Evolutionary conservation across 164 flowering plant genomes (phyloP), one percentile per base, ranked within the genome.

Genomic region (Sextonia rubra): DNA sequence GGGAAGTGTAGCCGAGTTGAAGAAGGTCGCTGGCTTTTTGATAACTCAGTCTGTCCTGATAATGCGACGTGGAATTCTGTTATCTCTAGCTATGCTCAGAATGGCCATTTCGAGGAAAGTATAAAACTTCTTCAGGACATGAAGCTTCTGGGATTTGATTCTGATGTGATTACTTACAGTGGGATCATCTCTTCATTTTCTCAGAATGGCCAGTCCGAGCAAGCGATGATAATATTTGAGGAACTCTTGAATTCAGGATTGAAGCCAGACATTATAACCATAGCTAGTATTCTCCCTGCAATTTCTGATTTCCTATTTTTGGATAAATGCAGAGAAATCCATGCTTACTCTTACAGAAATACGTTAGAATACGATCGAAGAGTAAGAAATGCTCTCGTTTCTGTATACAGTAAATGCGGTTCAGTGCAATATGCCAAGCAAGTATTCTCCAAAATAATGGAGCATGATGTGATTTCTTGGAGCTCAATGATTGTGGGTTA

Each of bases 401-500:
- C 76, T 60, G 83, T 63, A 44, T 80, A 80, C 44, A 3, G 73
- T 67, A 75, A 73, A 15, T 75, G 77, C 26, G 47, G 60, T 60
- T 77, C 70, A 0, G 55, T 75, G 2, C 66, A 70, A 69, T 25
- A 66, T 27, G 80, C 83, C 0, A 25, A n/a, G 12, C 64, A 3
- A 24, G 44, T 80, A 44, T 77, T 80, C 58, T 20, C 27, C 26
- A 24, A 70, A 26, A 73, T 73, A 0, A 61, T 7, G 47, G 48
- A 75, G 22, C 69, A 72, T 29, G 83, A 75, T 56, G 80, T 77
- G 26, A 75, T 80, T 68, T 80, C 83, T 56, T 80, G 83, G 83
- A 77, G 80, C 74, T 77, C 83, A 2, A 80, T 80, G 79, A 29
- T 75, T 47, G 80, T 73, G 32, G 83, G 83, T n/a, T 73, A 73